Evolutionary conservation across 805 yeast species (phyloP).

Genomic region (Yarrowia porcina): DNA sequence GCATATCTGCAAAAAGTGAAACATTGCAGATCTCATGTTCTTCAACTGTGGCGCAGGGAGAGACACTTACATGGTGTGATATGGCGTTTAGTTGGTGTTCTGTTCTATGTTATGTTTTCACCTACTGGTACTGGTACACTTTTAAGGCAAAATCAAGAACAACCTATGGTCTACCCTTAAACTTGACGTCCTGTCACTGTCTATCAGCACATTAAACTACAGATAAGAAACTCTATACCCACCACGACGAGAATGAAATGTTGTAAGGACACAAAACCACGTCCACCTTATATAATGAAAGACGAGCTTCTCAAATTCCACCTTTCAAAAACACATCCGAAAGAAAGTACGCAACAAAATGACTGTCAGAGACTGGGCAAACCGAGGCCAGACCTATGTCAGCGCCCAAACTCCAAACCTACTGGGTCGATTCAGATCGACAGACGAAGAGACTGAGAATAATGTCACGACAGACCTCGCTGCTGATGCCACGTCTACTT

Average conservation of each 20-base stretch:
- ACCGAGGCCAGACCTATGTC: conserved; percentile 1
- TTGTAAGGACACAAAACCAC: conserved; percentile 2
- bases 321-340: neutral
- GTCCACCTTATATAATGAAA: neutral
- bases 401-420: neutral
- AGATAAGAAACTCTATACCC: conserved; percentile 2
- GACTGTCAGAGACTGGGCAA: conserved; percentile 15
- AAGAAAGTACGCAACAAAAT: neutral
- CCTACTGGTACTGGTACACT: too few species aligned
- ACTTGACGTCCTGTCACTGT: conserved; percentile 13
- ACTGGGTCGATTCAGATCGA: neutral
- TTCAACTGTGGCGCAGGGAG: neutral
- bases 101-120: too few species aligned
- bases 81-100: too few species aligned
- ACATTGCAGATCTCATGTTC: neutral
- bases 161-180: too few species aligned
- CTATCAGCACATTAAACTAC: neutral
- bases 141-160: too few species aligned
- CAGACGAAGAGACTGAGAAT: neutral
- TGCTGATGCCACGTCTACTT: neutral
- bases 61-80: neutral
- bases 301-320: neutral
- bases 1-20: conserved; percentile 18
- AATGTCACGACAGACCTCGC: neutral
- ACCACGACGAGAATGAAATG: neutral